These are phyloP conservation scores for Ascochyta fabae DNA, from an alignment of 2,329 filamentous ascomycete genomes.

Conservation along the genomic window DNA sequence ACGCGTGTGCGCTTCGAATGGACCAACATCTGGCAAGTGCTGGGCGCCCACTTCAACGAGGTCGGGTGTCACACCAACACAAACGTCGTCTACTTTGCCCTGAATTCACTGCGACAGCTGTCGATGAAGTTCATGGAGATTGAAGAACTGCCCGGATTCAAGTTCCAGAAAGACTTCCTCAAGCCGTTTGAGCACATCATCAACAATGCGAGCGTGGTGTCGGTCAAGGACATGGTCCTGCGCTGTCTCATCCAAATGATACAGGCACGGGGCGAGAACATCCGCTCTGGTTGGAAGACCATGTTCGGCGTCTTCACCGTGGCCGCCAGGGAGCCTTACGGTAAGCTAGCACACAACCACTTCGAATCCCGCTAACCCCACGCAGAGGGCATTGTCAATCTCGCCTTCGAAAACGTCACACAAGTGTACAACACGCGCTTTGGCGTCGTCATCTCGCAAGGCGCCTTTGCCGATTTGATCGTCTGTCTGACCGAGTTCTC, in stretches of 20 bases:
- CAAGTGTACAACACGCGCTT: conserved; percentile 96
- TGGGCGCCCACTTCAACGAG: conserved; percentile 98
- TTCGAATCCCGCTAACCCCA: conserved; percentile 19
- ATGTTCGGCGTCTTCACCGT: conserved; percentile 99
- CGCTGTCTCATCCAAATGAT: conserved; percentile 99
- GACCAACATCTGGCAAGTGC: conserved; percentile 95
- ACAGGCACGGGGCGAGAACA: conserved; percentile 93
- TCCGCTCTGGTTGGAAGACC: conserved; percentile 96
- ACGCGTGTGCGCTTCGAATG: conserved; percentile 96
- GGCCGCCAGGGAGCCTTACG: conserved; percentile 86
- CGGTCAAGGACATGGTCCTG: conserved; percentile 96
- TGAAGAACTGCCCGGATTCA: conserved; percentile 96
- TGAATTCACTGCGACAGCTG: conserved; percentile 92
- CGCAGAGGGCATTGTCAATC: conserved; percentile 87
- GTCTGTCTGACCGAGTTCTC: conserved; percentile 98
- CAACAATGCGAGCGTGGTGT: conserved; percentile 86
- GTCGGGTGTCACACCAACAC: conserved; percentile 97
- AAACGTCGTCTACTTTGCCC: conserved; percentile 93
- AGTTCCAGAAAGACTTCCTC: conserved; percentile 99
- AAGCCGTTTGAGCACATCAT: conserved; percentile 99
- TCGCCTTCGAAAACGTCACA: conserved; percentile 95
- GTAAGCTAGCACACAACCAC: conserved; percentile 47
- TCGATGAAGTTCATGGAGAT: conserved; percentile 99
- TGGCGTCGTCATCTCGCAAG: conserved; percentile 93
- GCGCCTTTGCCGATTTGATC: conserved; percentile 93